Percentiles rank a stretch among this genome's conserved stretches.
Evolutionary conservation across 805 yeast genomes (phyloP).

Genomic region (Nakazawaea wickerhamii): DNA sequence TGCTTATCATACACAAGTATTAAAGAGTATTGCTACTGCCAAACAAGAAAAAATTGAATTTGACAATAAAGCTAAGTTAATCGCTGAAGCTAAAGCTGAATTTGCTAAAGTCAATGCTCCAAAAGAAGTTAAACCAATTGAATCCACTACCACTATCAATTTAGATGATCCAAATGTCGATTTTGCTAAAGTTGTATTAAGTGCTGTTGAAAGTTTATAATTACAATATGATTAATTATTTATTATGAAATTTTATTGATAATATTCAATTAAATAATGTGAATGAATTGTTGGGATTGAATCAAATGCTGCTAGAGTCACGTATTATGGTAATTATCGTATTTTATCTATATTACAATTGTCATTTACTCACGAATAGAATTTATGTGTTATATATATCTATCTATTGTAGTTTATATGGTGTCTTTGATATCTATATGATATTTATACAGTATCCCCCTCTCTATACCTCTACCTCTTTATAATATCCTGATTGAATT

Average conservation of each 20-base stretch:
- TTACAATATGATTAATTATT: not conserved
- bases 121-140: slow-evolving; percentile 31
- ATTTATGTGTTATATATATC: too few species aligned
- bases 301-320: too few species aligned
- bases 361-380: not conserved
- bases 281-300: too few species aligned
- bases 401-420: too few species aligned
- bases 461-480: too few species aligned
- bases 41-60: slow-evolving; percentile 54
- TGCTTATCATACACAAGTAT: slow-evolving; percentile 70
- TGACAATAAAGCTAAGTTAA: slow-evolving; percentile 64
- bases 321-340: too few species aligned
- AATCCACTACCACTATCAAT: slow-evolving; percentile 47
- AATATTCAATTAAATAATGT: too few species aligned
- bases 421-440: too few species aligned
- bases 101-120: slow-evolving; percentile 60
- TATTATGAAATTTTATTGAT: too few species aligned
- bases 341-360: too few species aligned
- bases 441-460: too few species aligned
- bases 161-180: slow-evolving; percentile 91
- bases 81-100: slow-evolving; percentile 85
- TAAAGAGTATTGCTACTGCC: slow-evolving; percentile 55
- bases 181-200: slow-evolving; percentile 62
- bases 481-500: too few species aligned
- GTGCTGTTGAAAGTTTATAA: slow-evolving; percentile 50